These are phyloP conservation scores for Leccinum subgranulosum DNA, from an alignment of 768 basidiomycete genomes.

Conservation along the genomic window DNA sequence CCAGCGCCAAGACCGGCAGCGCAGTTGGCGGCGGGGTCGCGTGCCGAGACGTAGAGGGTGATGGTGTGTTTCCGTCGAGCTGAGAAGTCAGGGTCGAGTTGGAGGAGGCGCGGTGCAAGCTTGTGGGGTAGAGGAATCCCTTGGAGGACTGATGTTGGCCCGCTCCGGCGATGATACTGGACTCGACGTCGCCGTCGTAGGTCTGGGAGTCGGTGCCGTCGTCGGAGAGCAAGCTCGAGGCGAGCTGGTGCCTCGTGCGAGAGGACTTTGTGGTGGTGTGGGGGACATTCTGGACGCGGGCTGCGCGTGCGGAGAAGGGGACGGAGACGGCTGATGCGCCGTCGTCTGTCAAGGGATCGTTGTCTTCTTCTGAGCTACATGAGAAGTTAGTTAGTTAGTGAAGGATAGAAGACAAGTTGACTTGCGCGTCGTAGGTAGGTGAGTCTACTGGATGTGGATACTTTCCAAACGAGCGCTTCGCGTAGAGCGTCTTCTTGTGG, in stretches of 20 bases:
- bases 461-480: conserved; percentile 70
- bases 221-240: conserved; percentile 56
- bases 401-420: conserved; percentile 3
- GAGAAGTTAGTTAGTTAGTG: neutral
- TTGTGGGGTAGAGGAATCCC: conserved; percentile 22
- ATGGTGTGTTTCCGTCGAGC: conserved; percentile 19
- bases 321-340: conserved; percentile 50
- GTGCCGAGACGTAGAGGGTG: conserved; percentile 20
- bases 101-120: conserved; percentile 43
- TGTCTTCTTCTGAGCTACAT: conserved; percentile 78
- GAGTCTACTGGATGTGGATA: conserved; percentile 62
- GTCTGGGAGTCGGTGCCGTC: conserved; percentile 82
- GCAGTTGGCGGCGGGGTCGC: conserved; percentile 21
- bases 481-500: conserved; percentile 33
- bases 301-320: conserved; percentile 29
- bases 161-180: conserved; percentile 59
- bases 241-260: conserved; percentile 49
- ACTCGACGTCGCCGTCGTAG: conserved; percentile 88
- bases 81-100: conserved; percentile 53
- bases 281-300: conserved; percentile 28
- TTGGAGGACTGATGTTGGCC: conserved; percentile 37
- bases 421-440: conserved; percentile 74
- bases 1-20: conserved; percentile 35
- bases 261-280: conserved; percentile 23
- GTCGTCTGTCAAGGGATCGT: conserved; percentile 82